These are phyloP conservation scores for Trichoderma arundinaceum DNA, from an alignment of 2,329 filamentous ascomycete species.

Conservation along the genomic window DNA sequence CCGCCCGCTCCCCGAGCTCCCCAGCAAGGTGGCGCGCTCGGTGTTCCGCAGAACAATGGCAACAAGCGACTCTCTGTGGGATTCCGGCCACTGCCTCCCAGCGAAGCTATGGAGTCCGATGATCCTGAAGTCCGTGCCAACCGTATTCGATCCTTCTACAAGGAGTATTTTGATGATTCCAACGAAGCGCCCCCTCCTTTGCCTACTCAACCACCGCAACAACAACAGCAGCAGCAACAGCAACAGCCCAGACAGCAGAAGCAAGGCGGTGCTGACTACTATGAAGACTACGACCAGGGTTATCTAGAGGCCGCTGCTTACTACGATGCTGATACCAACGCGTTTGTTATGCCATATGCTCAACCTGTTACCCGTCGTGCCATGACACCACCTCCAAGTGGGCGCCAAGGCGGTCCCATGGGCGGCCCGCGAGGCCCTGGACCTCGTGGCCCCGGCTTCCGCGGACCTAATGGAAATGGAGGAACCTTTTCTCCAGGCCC, in stretches of 20 bases:
- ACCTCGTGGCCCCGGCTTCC: slow-evolving; percentile 36
- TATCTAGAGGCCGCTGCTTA: slow-evolving; percentile 69
- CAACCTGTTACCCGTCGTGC: slow-evolving; percentile 86
- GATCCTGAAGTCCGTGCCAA: slow-evolving; percentile 95
- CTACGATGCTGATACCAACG: slow-evolving; percentile 69
- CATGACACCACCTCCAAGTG: slow-evolving; percentile 88
- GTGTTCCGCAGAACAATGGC: slow-evolving; percentile 60
- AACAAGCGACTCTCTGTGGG: slow-evolving; percentile 69
- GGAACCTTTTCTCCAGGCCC: slow-evolving; percentile 53
- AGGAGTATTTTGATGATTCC: slow-evolving; percentile 96
- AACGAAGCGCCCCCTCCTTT: slow-evolving; percentile 57
- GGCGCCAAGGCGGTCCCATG: slow-evolving; percentile 48
- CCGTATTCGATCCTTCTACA: slow-evolving; percentile 97
- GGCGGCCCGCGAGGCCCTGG: slow-evolving; percentile 34
- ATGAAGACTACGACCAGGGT: slow-evolving; percentile 76
- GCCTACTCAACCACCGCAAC: slow-evolving; percentile 42
- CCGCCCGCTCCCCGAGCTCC: slow-evolving; percentile 12
- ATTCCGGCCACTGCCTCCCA: slow-evolving; percentile 84
- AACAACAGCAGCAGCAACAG: slow-evolving; percentile 35
- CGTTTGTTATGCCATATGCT: slow-evolving; percentile 82
- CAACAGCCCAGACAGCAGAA: slow-evolving; percentile 37
- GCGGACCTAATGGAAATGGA: slow-evolving; percentile 43
- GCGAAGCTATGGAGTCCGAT: slow-evolving; percentile 78
- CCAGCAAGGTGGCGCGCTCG: slow-evolving; percentile 49
- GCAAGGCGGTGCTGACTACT: slow-evolving; percentile 56